phyloP scores from a whole-genome alignment of 2,329 filamentous ascomycete genomes.

The Fusarium tupiense region DNA sequence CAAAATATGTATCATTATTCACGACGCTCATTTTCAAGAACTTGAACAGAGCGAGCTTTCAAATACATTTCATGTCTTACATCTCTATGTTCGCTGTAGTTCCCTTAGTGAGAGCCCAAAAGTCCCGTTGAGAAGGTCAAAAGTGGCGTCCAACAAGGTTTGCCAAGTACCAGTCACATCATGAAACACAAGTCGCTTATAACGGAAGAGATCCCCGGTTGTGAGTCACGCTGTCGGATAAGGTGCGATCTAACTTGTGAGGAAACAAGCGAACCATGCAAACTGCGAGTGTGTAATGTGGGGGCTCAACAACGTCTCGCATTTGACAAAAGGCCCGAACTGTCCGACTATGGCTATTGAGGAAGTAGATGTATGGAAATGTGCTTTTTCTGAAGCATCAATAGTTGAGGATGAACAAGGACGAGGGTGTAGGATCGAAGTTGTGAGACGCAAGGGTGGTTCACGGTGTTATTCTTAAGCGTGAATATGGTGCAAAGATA shows the following conservation, averaged over 20 bases:
- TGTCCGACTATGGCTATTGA: neutral
- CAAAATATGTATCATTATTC: conserved; percentile 45
- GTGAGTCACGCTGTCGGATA: conserved; percentile 35
- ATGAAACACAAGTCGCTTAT: conserved; percentile 37
- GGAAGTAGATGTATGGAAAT: neutral
- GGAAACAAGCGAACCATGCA: conserved; percentile 26
- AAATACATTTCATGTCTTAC: conserved; percentile 1
- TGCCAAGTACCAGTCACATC: conserved; percentile 20
- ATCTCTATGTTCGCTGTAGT: neutral
- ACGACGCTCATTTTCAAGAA: conserved; percentile 39
- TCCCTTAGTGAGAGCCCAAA: neutral
- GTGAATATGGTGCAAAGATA: conserved; percentile 41
- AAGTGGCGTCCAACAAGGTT: conserved; percentile 7
- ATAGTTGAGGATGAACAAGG: conserved; percentile 16
- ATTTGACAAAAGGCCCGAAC: conserved; percentile 11
- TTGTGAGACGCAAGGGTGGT: conserved; percentile 31
- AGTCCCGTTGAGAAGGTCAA: conserved; percentile 2
- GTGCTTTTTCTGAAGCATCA: conserved; percentile 6
- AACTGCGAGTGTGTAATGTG: conserved; percentile 22
- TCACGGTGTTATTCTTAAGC: conserved; percentile 38
- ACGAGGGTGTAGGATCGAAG: conserved; percentile 13
- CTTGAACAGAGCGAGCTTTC: conserved; percentile 19
- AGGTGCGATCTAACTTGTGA: conserved; percentile 10
- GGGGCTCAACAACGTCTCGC: conserved; percentile 5
- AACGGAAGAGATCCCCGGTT: conserved; percentile 30